Evolutionary conservation across 75 land plant species (phyloP).

Genomic region (Cunninghamia lanceolata): DNA sequence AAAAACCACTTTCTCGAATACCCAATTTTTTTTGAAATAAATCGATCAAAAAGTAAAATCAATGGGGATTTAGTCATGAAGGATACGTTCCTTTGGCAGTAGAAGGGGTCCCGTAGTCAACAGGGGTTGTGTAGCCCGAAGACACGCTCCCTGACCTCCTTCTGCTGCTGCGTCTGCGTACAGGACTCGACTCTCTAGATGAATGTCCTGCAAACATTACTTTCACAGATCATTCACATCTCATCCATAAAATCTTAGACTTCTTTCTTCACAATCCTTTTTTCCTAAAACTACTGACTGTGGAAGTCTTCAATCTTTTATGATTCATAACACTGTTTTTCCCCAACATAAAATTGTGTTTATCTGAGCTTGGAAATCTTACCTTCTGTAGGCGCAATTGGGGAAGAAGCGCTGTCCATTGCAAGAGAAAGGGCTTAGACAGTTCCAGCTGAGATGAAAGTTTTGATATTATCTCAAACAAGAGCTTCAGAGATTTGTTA

Average conservation of each 20-base stretch:
- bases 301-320: too few relatives aligned
- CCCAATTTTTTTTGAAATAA: not conserved
- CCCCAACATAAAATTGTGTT: not conserved
- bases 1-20: not conserved
- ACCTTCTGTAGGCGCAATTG: not conserved
- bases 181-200: constrained; percentile 12
- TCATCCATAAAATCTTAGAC: not conserved
- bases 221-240: not conserved
- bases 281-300: too few relatives aligned
- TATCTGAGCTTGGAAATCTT: not conserved
- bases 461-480: too few relatives aligned
- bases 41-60: not conserved
- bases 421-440: not conserved
- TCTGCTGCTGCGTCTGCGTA: constrained; percentile 9
- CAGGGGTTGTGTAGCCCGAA: constrained; percentile 28
- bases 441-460: not conserved
- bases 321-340: not conserved
- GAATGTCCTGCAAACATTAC: not conserved
- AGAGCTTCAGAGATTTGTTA: not conserved
- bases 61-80: not conserved
- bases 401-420: not conserved
- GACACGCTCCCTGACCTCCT: constrained; percentile 25
- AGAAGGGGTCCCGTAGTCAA: constrained; percentile 9
- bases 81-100: constrained; percentile 41
- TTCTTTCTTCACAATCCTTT: too few relatives aligned